phyloP scores from a whole-genome alignment of 2,329 filamentous ascomycete species.

The Blastomyces parvus region DNA sequence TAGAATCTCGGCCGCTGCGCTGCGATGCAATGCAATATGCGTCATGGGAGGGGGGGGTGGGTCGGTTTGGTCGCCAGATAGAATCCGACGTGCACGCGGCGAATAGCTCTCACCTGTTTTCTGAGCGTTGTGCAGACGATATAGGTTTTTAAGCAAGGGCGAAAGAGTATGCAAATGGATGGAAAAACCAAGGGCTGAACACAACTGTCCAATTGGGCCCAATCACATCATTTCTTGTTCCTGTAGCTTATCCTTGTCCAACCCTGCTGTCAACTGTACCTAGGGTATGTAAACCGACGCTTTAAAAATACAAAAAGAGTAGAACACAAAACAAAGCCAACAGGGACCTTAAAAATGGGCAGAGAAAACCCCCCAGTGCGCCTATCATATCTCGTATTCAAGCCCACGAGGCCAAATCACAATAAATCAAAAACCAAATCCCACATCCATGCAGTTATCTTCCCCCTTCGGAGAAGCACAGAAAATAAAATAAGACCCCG shows the following conservation, averaged over 20 bases:
- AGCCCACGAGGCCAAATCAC: not conserved
- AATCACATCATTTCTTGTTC: not conserved
- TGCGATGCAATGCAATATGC: not conserved
- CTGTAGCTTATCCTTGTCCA: not conserved
- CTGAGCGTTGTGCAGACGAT: not conserved
- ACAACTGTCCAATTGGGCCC: not conserved
- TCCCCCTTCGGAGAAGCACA: not conserved
- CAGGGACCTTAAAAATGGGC: not conserved
- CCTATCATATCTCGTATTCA: constrained; percentile 5
- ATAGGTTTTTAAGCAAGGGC: not conserved
- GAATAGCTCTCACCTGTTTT: not conserved
- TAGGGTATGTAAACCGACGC: not conserved
- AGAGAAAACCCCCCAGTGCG: not conserved
- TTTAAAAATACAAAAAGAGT: not conserved
- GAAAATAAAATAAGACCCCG: not conserved
- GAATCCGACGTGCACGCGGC: too few relatives aligned
- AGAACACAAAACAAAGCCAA: not conserved
- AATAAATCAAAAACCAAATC: not conserved
- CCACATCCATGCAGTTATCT: not conserved
- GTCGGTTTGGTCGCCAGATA: not conserved
- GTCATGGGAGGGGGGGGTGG: not conserved
- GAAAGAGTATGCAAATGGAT: not conserved
- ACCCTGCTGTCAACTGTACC: not conserved
- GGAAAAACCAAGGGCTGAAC: not conserved
- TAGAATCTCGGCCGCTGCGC: not conserved